Percentiles rank a stretch among this genome's conserved stretches.
Conservation (phyloP, 2,329 filamentous ascomycete genomes). For the Coniochaeta sp. region DNA sequence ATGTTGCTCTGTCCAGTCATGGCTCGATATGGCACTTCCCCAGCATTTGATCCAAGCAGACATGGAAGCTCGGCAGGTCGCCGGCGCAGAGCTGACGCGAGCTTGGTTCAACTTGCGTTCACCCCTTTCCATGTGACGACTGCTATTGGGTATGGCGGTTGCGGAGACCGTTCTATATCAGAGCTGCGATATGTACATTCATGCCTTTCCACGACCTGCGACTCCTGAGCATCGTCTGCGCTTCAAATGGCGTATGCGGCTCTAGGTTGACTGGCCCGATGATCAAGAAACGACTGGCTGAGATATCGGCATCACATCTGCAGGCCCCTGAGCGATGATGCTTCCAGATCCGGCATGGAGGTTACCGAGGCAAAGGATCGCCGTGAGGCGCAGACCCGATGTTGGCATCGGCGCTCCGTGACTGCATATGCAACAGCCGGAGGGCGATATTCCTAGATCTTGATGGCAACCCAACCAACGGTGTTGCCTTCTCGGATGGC, state of each 20-base stretch:
- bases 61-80: not conserved
- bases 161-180: not conserved
- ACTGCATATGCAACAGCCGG: not conserved
- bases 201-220: not conserved
- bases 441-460: not conserved
- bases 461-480: not conserved
- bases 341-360: not conserved
- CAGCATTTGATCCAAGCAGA: no score
- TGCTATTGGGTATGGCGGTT: not conserved
- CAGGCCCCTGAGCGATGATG: not conserved
- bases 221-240: not conserved
- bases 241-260: not conserved
- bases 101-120: not conserved
- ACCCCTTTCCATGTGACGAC: not conserved
- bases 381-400: not conserved
- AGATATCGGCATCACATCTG: not conserved
- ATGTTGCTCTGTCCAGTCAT: not conserved
- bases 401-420: not conserved
- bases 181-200: not conserved
- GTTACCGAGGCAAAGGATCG: not conserved
- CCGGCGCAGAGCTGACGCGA: not conserved
- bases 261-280: not conserved
- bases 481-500: not conserved
- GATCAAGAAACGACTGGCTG: not conserved
- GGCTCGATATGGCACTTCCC: not conserved